Evolutionary conservation across 2,329 filamentous ascomycete species (phyloP), one percentile per base, ranked within the genome.

Genomic region (Nannizzia gypsea): DNA sequence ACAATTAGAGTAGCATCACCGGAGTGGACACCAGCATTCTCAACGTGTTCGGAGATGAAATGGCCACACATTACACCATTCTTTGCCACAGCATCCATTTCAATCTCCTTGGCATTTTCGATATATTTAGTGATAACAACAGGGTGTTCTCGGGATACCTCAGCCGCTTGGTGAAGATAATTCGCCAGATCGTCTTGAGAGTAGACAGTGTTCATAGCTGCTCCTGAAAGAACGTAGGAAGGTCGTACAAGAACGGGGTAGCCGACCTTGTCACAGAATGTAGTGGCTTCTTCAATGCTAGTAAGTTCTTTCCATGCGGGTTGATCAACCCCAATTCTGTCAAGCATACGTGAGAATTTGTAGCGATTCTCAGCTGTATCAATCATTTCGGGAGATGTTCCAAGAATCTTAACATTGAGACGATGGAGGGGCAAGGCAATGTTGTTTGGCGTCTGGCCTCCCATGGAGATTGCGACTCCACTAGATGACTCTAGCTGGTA

Each of bases 71-170:
- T 88, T 59, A 83, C 86, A 70, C 93, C 93, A 66, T 95, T 87
- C 68, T 86, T 87, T 59, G 92, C 93, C 50, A 99, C 93, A 44
- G 93, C 93, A 68, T 99, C 93, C 93, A 99, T 97, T 76, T 99
- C 93, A 64, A 99, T 97, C 74, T 99, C 93, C 80, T 99, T 97
- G 65, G 93, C 93, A 66, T 95, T 93, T 79, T 99, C 93, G 66
- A 99, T 97, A 77, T 97, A 99, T 78, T 99, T 99, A 63, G 92
- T 97, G 70, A 99, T 97, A 63, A 99, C 93, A 9, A 99, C 93
- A 0, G 93, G 93, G 73, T 97, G 89, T 63, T 97, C 92, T 63
- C 89, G 85, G 4, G 93, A 97, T 54, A 99, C 93, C 65, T 95
- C 91, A 5, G 83, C 89, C 59, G 93, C 93, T 76, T 97, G 92